Conservation (phyloP, 805 yeast genomes). For the Candida hungchunana region DNA sequence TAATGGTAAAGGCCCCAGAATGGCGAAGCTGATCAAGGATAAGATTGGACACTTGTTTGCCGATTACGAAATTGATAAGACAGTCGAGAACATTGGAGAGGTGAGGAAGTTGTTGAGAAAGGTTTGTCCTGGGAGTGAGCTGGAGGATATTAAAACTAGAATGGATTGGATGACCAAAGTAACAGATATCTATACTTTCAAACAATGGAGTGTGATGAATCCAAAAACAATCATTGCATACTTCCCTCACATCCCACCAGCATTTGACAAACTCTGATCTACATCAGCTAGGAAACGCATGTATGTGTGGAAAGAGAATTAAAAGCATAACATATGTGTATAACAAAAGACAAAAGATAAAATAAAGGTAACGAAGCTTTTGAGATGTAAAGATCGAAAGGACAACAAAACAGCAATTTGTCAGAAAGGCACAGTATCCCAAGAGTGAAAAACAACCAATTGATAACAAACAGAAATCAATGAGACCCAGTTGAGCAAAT, state of each 20-base stretch:
- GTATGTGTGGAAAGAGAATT: no score
- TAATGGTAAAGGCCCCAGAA: slow-evolving; percentile 76
- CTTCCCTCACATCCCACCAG: slow-evolving; percentile 51
- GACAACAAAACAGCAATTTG: neutral
- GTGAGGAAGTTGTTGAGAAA: slow-evolving; percentile 48
- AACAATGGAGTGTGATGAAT: slow-evolving; percentile 54
- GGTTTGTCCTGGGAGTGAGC: slow-evolving; percentile 41
- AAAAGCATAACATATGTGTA: neutral
- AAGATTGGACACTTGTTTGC: slow-evolving; percentile 43
- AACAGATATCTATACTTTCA: slow-evolving; percentile 56
- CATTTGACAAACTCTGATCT: slow-evolving; percentile 10
- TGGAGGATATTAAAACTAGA: slow-evolving; percentile 47
- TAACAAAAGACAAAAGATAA: slow-evolving; percentile 1
- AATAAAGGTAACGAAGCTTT: neutral
- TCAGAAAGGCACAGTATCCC: neutral
- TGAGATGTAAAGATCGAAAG: slow-evolving; percentile 1
- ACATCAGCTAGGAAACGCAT: no score
- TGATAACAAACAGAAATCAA: slow-evolving; percentile 1
- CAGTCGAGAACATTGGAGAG: slow-evolving; percentile 56
- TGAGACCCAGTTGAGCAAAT: no score
- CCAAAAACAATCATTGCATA: slow-evolving; percentile 11
- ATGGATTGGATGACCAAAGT: slow-evolving; percentile 69
- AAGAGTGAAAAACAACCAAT: slow-evolving; percentile 1
- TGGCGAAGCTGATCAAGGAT: slow-evolving; percentile 59
- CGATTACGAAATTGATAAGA: slow-evolving; percentile 42